Evolutionary conservation across 2,329 filamentous ascomycete species (phyloP).

Genomic region (Aspergillus sp.): DNA sequence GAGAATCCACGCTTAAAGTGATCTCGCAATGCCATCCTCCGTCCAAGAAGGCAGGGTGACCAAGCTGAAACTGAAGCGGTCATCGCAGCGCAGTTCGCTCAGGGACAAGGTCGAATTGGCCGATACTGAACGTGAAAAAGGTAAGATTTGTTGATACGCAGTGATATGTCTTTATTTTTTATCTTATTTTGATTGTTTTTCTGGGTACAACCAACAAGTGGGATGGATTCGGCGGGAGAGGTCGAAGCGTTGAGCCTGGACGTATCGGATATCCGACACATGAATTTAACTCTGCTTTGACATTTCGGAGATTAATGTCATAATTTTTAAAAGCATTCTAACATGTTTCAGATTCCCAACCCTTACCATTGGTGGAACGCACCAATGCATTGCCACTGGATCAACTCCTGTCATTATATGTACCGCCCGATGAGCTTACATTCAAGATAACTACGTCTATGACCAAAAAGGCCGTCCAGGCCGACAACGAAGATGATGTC

Average conservation of each 20-base stretch:
- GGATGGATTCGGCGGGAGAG: no score
- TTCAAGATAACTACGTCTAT: not conserved
- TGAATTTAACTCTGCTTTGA: no score
- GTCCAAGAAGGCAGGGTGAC: conserved; percentile 24
- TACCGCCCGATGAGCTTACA: conserved; percentile 19
- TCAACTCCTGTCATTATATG: conserved; percentile 40
- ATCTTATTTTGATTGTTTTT: not conserved
- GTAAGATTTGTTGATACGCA: conserved; percentile 11
- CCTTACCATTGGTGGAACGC: conserved; percentile 39
- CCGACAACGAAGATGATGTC: not conserved
- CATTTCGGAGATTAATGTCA: no score
- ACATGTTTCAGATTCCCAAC: conserved; percentile 12
- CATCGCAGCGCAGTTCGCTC: conserved; percentile 3
- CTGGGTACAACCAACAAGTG: not conserved
- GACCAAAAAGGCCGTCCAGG: not conserved
- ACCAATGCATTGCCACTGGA: conserved; percentile 41
- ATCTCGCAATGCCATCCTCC: conserved; percentile 17
- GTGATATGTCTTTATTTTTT: not conserved
- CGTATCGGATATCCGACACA: no score
- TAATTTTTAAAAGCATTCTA: conserved; percentile 13
- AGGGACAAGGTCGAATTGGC: not conserved
- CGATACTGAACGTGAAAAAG: conserved; percentile 4
- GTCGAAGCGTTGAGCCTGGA: not conserved
- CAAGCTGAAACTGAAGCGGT: conserved; percentile 18
- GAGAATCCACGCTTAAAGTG: not conserved